A percentile compares a stretch with the other conserved stretches of the same genome.
These are phyloP conservation scores for Biscogniauxia sp. DNA, from an alignment of 2,329 filamentous ascomycete species.

Conservation along the genomic window DNA sequence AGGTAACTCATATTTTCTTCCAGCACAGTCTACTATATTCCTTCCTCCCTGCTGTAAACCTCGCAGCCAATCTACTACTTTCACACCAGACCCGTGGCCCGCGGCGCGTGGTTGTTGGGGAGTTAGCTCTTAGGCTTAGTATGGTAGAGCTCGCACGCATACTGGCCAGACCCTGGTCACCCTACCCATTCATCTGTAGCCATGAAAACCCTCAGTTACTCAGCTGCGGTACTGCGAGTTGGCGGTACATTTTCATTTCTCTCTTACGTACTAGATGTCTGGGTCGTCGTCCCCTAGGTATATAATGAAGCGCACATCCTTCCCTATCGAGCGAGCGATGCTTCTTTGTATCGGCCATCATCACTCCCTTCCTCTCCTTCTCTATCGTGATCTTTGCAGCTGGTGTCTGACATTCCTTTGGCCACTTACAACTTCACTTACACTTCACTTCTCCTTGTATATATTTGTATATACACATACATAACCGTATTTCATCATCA, in stretches of 20 bases:
- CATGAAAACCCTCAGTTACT: neutral
- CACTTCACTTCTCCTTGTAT: conserved; percentile 18
- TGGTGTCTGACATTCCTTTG: conserved; percentile 25
- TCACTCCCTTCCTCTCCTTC: conserved; percentile 5
- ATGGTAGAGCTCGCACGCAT: neutral
- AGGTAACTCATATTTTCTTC: neutral
- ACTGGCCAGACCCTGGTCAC: neutral
- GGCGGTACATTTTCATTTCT: neutral
- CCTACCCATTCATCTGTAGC: neutral
- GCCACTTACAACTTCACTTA: conserved; percentile 3
- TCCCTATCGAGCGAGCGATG: conserved; percentile 21
- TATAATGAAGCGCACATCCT: neutral
- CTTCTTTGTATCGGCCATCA: conserved; percentile 16
- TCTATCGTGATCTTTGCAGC: conserved; percentile 17
- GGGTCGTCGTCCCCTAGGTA: neutral
- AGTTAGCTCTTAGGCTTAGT: neutral
- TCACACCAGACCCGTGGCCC: neutral
- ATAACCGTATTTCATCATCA: conserved; percentile 2
- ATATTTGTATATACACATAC: conserved; percentile 14
- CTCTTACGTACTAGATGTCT: neutral
- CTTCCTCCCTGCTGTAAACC: neutral
- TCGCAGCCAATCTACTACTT: neutral
- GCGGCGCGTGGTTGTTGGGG: neutral
- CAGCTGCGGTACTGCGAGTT: neutral
- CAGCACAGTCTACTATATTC: neutral